A percentile compares a stretch with the other conserved stretches of the same genome.
Evolutionary conservation across 148 eudicot species (phyloP).

Genomic region (Bassia scoparia): DNA sequence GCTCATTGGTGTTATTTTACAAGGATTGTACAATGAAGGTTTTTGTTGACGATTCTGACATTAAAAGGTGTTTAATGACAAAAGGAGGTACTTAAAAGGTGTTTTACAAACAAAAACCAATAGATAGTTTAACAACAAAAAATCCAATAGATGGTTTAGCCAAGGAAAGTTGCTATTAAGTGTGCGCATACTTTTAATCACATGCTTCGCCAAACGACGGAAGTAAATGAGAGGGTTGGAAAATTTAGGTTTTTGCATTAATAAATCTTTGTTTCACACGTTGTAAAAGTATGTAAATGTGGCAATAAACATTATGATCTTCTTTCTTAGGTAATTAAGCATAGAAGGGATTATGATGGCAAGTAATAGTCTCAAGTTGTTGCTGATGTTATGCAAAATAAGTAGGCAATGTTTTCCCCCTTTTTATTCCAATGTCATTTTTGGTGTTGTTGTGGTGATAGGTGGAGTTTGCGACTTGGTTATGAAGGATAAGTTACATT

Average conservation of each 20-base stretch:
- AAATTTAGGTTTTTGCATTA: neutral
- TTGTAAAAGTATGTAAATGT: neutral
- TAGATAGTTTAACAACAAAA: too few relatives aligned
- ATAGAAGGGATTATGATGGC: neutral
- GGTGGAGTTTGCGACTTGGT: neutral
- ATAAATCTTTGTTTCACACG: neutral
- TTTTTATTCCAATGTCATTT: too few relatives aligned
- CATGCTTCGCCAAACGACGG: neutral
- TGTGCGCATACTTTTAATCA: neutral
- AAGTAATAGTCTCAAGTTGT: neutral
- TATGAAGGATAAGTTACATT: neutral
- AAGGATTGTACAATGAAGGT: too few relatives aligned
- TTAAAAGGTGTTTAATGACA: too few relatives aligned
- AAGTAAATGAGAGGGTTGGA: neutral
- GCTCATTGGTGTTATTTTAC: too few relatives aligned
- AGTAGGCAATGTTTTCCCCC: too few relatives aligned
- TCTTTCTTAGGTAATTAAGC: neutral
- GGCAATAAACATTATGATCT: neutral
- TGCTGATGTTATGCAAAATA: neutral
- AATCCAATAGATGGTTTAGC: neutral
- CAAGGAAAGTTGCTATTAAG: neutral
- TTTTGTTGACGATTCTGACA: too few relatives aligned
- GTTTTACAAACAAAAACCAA: too few relatives aligned
- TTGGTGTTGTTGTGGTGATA: too few relatives aligned
- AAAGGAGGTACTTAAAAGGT: too few relatives aligned